These are phyloP conservation scores for Scenedesmus sp. DNA, from an alignment of 163 green algal genomes.

Conservation along the genomic window DNA sequence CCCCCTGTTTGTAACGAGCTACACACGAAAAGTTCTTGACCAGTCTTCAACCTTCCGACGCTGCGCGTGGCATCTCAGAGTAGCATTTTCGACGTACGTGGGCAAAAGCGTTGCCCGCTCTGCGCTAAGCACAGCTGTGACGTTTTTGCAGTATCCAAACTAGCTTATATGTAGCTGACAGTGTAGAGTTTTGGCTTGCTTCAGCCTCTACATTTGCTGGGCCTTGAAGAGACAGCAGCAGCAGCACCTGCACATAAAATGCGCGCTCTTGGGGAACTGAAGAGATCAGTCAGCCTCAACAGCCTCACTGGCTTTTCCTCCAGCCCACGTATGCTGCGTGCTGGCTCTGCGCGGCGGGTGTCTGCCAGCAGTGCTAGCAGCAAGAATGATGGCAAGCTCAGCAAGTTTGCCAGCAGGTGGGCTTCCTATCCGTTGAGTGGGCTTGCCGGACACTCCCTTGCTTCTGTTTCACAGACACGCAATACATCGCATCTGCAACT, in stretches of 20 bases:
- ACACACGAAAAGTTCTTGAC: no score
- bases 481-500: no score
- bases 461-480: neutral
- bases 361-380: neutral
- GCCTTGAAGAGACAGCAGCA: neutral
- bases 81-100: neutral
- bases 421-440: neutral
- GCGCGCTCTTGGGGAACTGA: neutral
- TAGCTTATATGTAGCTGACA: neutral
- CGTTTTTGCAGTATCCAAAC: neutral
- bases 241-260: neutral
- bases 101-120: neutral
- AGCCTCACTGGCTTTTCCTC: neutral
- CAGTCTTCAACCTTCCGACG: neutral
- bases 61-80: neutral
- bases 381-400: neutral
- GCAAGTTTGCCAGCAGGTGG: neutral
- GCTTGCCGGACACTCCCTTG: neutral
- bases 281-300: neutral
- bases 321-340: conserved; percentile 1
- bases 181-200: neutral
- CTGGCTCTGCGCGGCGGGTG: neutral
- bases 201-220: neutral
- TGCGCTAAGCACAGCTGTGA: neutral
- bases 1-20: no score